These are phyloP conservation scores for Arabidopsis arenosa DNA, from an alignment of 345 rosid species.

Conservation along the genomic window DNA sequence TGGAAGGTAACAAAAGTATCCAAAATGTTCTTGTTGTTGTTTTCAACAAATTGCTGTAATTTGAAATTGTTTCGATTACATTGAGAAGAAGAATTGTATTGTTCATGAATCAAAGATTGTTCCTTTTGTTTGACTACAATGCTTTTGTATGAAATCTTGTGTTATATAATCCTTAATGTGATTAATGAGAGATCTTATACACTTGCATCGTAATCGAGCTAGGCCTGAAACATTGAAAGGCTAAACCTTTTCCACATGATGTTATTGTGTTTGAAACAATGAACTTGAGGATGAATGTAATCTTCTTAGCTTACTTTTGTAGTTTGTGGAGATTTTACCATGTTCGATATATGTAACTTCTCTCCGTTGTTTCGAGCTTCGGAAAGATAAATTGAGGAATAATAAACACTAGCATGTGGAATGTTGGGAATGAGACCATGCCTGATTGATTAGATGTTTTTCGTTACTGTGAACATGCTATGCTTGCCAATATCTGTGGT, in stretches of 20 bases:
- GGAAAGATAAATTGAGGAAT: background rate
- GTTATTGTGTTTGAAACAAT: conserved; percentile 17
- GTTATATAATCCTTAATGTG: conserved; percentile 4
- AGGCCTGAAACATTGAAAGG: background rate
- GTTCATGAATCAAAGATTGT: conserved; percentile 30
- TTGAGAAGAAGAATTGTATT: conserved; percentile 16
- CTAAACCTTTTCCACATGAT: conserved; percentile 15
- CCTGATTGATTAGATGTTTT: conserved; percentile 43
- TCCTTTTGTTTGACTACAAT: conserved; percentile 1
- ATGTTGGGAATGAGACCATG: conserved; percentile 37
- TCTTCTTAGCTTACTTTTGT: background rate
- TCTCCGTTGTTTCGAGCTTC: background rate
- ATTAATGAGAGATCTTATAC: background rate
- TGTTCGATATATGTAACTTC: conserved; percentile 24
- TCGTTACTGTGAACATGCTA: conserved; percentile 32
- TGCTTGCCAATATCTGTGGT: conserved; percentile 33
- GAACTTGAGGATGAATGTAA: conserved; percentile 5
- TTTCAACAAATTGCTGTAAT: background rate
- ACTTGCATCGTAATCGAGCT: background rate
- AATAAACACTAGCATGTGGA: conserved; percentile 39
- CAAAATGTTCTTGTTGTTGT: background rate
- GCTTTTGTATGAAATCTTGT: conserved; percentile 23
- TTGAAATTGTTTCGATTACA: conserved; percentile 1
- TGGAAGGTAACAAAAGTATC: conserved; percentile 33
- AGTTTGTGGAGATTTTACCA: conserved; percentile 9